These are phyloP conservation scores for Rauvolfia tetraphylla DNA, from an alignment of 257 asterid species.

Conservation along the genomic window DNA sequence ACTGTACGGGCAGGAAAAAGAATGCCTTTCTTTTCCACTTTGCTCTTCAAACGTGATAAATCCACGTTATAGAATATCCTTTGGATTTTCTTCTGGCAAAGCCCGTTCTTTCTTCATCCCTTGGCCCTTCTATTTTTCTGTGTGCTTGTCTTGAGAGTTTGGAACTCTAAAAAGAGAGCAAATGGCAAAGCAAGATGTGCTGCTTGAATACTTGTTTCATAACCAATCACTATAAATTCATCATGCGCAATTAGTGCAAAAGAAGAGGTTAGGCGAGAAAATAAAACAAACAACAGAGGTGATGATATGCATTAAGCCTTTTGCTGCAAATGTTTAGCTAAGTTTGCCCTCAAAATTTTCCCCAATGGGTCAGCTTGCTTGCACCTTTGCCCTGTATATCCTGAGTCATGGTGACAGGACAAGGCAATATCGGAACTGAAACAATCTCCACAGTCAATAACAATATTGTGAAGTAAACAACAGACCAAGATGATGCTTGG, in stretches of 20 bases:
- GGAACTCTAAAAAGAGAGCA: neutral
- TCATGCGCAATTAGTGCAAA: neutral
- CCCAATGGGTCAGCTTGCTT: constrained; percentile 47
- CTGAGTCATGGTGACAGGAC: constrained; percentile 60
- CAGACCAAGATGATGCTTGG: constrained; percentile 89
- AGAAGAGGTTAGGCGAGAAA: neutral
- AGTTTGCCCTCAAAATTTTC: constrained; percentile 45
- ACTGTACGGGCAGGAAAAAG: too few species aligned
- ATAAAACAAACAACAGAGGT: neutral
- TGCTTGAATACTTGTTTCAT: neutral
- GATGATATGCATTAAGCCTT: constrained; percentile 15
- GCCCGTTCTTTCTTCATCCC: too few species aligned
- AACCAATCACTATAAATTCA: neutral
- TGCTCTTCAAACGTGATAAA: too few species aligned
- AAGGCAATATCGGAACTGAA: constrained; percentile 56
- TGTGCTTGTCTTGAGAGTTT: neutral
- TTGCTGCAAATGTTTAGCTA: constrained; percentile 35
- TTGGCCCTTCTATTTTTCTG: too few species aligned
- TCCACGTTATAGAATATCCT: too few species aligned
- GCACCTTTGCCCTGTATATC: constrained; percentile 32
- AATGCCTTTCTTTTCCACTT: too few species aligned
- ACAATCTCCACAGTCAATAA: constrained; percentile 76
- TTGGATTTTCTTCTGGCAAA: too few species aligned
- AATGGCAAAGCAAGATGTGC: neutral
- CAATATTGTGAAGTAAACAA: constrained; percentile 84